These are phyloP conservation scores for Berberis thunbergii DNA, from an alignment of 164 flowering plant species.

Conservation along the genomic window DNA sequence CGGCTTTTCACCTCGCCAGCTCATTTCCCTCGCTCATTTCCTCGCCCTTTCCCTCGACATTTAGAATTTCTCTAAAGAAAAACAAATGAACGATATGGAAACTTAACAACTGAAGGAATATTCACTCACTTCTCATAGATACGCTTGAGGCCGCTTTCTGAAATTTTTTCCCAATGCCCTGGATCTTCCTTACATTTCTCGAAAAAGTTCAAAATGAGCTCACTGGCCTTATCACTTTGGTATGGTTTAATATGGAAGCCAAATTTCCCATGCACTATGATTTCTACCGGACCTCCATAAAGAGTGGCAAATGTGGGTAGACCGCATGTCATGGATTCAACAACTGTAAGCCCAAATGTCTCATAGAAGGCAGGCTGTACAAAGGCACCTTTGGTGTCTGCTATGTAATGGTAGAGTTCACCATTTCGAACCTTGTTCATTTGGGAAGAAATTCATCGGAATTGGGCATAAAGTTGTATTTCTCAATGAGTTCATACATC, in stretches of 20 bases:
- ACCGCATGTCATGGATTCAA: constrained; percentile 97
- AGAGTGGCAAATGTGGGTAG: constrained; percentile 91
- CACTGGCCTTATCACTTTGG: constrained; percentile 84
- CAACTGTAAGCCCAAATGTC: constrained; percentile 90
- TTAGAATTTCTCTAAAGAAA: too few species aligned
- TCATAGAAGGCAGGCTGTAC: too few species aligned
- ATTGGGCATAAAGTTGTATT: constrained; percentile 81
- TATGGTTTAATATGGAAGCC: constrained; percentile 98
- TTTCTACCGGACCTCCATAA: constrained; percentile 96
- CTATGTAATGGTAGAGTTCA: constrained; percentile 82
- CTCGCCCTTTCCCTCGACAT: too few species aligned
- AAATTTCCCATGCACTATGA: constrained; percentile 78
- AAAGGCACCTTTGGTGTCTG: constrained; percentile 85
- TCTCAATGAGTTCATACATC: constrained; percentile 67
- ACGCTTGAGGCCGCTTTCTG: constrained; percentile 65
- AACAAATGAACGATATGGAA: background rate
- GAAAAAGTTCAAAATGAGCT: constrained; percentile 66
- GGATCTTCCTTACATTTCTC: constrained; percentile 75
- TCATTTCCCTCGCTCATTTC: too few species aligned
- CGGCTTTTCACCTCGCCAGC: too few species aligned
- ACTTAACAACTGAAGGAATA: background rate
- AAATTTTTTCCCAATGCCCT: constrained; percentile 67
- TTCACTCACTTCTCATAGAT: constrained; percentile 72
- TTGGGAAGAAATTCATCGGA: constrained; percentile 96
- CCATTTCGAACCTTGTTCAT: constrained; percentile 96